Base-by-base conservation (phyloP, 495 filamentous ascomycete species). In the Wilcoxina mikolae region DNA sequence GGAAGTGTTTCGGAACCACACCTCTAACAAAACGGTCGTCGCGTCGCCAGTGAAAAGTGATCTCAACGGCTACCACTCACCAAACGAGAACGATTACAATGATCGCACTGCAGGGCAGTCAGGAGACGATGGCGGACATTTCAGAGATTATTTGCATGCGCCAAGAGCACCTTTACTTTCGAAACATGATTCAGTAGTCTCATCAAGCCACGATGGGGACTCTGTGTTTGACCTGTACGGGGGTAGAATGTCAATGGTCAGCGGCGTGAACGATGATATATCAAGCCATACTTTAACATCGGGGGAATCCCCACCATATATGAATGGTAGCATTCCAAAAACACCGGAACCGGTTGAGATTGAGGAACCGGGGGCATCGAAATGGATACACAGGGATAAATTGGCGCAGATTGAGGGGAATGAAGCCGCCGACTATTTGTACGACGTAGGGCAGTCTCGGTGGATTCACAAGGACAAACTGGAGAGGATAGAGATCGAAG, bases 381-480 rank as follows among this genome's bases (percentile, higher is more conserved):
- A 82, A 66, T 96, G 91, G 91, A 96, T 98, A 55, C 87, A 96
- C 66, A 75, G 90, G 20, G 90, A 96, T 68, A 96, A 95, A 68
- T 69, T 96, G 46, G 87, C 87, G 23, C 77, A 79, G 64, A 95
- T 95, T 59, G 89, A 95, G 72, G 94, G 76, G 63, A 76, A 85
- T 67, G 89, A 95, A 67, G 51, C 51, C 2, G 51, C 17, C 10
- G 51, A 54, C 35, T 54, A 54, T 25, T 25, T 54, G 5, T 54
- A 43, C 41, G 54, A 51, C 25, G 70, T 74, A 26, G 81, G 83
- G 39, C 71, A 75, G 55, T 82, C 81, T 39, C 78, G 81, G 65
- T 96, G 90, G 90, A 96, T 96, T 54, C 89, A 98, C 66, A 76
- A 91, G 22, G 91, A 98, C 68, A 98, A 96, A 69, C 70, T 98